Base-by-base conservation (phyloP, 306 rosid genomes). In the Purshia tridentata region DNA sequence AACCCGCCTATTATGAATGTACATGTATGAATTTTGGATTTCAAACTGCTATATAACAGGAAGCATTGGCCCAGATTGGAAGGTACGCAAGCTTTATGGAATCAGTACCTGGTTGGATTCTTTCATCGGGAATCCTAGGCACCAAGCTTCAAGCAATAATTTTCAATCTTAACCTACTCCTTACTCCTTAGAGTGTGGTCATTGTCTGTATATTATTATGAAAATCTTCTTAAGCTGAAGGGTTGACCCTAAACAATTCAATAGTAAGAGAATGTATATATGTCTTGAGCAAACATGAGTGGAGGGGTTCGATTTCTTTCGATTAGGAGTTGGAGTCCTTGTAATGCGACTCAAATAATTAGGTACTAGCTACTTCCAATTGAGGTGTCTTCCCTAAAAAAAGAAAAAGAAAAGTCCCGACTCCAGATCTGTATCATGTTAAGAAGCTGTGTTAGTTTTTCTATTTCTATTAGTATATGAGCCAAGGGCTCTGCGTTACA, bases 121-220 rank as follows among this genome's bases (percentile, higher is more conserved):
- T 13, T 46, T 16, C 56, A 5, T 20, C 5, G 55, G 20, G 44
- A 3, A 56, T 58, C 80, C 64, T 20, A 70, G 61, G 74, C 53
- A 6, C 29, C 52, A 52, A 47, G 44, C 53, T 12, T 45, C 52
- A 52, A 47, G 44, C 77, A 12, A 37, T 55, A 39, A 61, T 61
- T 51, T 70, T 63, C 54, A 71, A 44, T 73, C 46, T 72, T 11
- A 59, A 62, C 81, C 63, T 57, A 48, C 77, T 46, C 42, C 50
- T 64, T 57, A 48, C 77, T 46, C 42, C 50, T 64, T 71, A 9
- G 15, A 39, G 56, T 47, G 47, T 65, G 20, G 20, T 61, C 40
- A 42, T 56, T 72, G 73, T 78, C 72, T 56, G 6, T 49, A 64
- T 70, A 2, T 67, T 56, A 15, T 47, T 11, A 29, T 48, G 59